Evolutionary conservation across 208 protist genomes (phyloP).

Genomic region (Leishmania major): DNA sequence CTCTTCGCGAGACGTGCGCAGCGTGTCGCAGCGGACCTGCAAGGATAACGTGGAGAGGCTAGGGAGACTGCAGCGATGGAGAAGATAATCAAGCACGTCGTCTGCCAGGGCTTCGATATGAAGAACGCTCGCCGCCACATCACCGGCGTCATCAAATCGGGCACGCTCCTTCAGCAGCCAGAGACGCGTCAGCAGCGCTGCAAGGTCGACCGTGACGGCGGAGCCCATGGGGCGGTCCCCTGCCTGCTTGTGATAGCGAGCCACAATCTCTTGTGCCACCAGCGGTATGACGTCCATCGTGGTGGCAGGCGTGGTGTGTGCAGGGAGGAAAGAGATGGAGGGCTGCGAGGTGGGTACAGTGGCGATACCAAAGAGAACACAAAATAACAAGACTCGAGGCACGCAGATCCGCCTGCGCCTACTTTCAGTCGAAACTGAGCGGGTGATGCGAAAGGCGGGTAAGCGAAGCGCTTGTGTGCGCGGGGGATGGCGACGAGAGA

Average conservation of each 20-base stretch:
- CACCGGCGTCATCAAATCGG: constrained; percentile 56
- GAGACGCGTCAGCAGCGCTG: constrained; percentile 68
- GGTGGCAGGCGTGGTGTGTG: neutral
- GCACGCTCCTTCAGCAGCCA: constrained; percentile 51
- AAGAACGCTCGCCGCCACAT: constrained; percentile 59
- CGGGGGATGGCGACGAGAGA: neutral
- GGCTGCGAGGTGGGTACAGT: neutral
- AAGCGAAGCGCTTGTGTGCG: neutral
- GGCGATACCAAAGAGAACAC: too few species aligned
- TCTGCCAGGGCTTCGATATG: constrained; percentile 69
- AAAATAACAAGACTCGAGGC: neutral
- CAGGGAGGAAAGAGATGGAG: constrained; percentile 9
- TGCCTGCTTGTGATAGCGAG: constrained; percentile 53
- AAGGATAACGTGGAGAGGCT: constrained; percentile 66
- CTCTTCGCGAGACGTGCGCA: constrained; percentile 36
- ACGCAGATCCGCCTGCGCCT: neutral
- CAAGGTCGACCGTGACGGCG: constrained; percentile 64
- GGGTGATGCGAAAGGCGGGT: neutral
- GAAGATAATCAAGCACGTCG: constrained; percentile 62
- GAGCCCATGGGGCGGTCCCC: constrained; percentile 29
- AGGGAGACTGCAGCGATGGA: constrained; percentile 49
- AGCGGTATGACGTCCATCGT: constrained; percentile 76
- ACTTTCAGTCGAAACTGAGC: neutral
- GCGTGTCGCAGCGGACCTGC: constrained; percentile 49
- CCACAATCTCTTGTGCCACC: constrained; percentile 70